Base-by-base conservation (phyloP, 2,329 filamentous ascomycete genomes). In the Trichophyton simii region DNA sequence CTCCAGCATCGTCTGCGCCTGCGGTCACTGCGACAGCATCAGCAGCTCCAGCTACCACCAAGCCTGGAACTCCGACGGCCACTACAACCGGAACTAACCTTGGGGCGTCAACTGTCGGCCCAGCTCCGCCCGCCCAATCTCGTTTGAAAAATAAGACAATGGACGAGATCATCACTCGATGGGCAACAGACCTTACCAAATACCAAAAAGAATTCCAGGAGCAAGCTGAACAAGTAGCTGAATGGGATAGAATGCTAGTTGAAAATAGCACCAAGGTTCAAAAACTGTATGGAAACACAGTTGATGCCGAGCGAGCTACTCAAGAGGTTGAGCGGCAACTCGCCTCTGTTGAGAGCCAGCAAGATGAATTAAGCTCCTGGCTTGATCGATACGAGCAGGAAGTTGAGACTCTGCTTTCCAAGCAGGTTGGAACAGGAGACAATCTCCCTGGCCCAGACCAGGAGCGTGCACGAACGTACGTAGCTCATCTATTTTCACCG, bases 71-170 rank as follows among this genome's bases (percentile, higher is more conserved):
- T 41, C 13, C 34, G 13, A 31, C 28, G 28, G 68, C 67, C 28
- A 65, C 70, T 22, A 68, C 73, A 63, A 9, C 65, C 71, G 31
- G 58, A 68, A 3, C 72, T 25, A 79, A 72, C 31, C 76, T 92
- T 57, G 85, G 84, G 18, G 84, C 86, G 31, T 95, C 91, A 1
- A 95, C 89, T 2, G 80, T 84, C 38, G 91, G 91, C 0, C 90
- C 91, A 1, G 79, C 86, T 2, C 92, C 94, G 15, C 87, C 91
- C 62, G 77, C 80, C 1, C 85, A 95, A 69, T 94, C 92, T 3
- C 87, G 94, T 31, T 80, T 99, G 42, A 96, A 96, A 79, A 96
- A 96, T 75, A 97, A 96, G 78, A 96, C 92, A 0, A 96, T 99
- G 88, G 94, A 99, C 70, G 94, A 99, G 72, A 96, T 99, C 65